These are phyloP conservation scores for Diaporthe humulicola DNA, from an alignment of 2,329 filamentous ascomycete genomes.

Conservation along the genomic window DNA sequence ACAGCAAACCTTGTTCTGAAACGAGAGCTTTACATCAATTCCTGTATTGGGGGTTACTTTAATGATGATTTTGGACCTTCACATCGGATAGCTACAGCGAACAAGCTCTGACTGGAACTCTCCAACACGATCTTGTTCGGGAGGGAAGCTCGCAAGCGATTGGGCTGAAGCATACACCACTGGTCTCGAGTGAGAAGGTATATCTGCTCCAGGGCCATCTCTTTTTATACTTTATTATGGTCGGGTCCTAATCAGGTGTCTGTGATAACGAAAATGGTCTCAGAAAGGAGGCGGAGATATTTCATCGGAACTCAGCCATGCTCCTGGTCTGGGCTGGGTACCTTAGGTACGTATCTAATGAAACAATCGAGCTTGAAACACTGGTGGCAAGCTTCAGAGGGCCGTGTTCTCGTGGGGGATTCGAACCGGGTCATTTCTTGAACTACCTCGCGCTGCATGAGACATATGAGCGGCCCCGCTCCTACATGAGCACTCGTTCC, in stretches of 20 bases:
- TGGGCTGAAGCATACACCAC: neutral
- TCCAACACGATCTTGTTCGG: neutral
- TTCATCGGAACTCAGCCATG: neutral
- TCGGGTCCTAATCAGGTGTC: neutral
- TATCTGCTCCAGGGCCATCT: neutral
- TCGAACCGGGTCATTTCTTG: neutral
- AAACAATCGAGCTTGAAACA: neutral
- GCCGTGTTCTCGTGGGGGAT: neutral
- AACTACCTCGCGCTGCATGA: neutral
- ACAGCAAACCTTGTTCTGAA: slow-evolving; percentile 17
- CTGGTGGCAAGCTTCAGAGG: neutral
- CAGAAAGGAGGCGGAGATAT: neutral
- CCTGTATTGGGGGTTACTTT: neutral
- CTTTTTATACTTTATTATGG: neutral
- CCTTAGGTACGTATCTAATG: neutral
- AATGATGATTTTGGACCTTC: neutral
- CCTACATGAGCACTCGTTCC: neutral
- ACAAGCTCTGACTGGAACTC: neutral
- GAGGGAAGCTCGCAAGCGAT: neutral
- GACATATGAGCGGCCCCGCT: neutral
- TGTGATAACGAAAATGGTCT: neutral
- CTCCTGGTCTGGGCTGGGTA: neutral
- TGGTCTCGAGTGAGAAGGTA: too few relatives aligned
- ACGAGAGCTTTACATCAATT: neutral
- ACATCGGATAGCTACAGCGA: neutral